A percentile compares a stretch with the other conserved stretches of the same genome.
Evolutionary conservation across 2,329 filamentous ascomycete genomes (phyloP).

Genomic region (Alternaria conjuncta): DNA sequence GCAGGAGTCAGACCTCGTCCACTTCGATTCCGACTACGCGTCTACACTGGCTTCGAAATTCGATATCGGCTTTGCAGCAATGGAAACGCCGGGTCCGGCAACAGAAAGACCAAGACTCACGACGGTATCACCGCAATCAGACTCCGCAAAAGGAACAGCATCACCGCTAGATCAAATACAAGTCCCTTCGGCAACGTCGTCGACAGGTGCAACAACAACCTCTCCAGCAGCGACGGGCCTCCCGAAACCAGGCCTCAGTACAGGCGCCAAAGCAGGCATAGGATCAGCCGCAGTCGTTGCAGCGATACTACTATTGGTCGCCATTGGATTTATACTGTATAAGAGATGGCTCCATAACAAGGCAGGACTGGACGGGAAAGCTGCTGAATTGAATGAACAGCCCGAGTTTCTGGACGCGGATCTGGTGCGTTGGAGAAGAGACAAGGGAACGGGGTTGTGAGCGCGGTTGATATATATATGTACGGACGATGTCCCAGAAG

Average conservation of each 20-base stretch:
- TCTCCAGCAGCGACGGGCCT: no score
- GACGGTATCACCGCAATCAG: not conserved
- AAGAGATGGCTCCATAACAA: not conserved
- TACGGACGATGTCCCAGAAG: not conserved
- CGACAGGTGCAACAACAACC: no score
- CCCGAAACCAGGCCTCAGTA: not conserved
- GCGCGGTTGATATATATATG: not conserved
- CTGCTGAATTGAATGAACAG: not conserved
- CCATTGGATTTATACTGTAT: not conserved
- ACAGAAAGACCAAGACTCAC: not conserved
- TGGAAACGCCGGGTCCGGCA: not conserved
- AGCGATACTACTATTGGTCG: not conserved
- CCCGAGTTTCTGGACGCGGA: not conserved
- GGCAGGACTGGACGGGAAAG: not conserved
- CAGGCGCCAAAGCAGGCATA: not conserved
- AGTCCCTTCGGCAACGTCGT: accelerated
- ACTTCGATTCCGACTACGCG: not conserved
- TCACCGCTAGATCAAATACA: not conserved
- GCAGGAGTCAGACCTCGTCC: not conserved
- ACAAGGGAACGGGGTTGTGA: not conserved
- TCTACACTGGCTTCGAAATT: not conserved
- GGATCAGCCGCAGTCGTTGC: not conserved
- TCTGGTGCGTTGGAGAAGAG: not conserved
- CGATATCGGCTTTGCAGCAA: not conserved
- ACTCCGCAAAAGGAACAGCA: not conserved